Evolutionary conservation across 192 early-diverging fungal genomes (phyloP).

Genomic region (Coemansia sp.): DNA sequence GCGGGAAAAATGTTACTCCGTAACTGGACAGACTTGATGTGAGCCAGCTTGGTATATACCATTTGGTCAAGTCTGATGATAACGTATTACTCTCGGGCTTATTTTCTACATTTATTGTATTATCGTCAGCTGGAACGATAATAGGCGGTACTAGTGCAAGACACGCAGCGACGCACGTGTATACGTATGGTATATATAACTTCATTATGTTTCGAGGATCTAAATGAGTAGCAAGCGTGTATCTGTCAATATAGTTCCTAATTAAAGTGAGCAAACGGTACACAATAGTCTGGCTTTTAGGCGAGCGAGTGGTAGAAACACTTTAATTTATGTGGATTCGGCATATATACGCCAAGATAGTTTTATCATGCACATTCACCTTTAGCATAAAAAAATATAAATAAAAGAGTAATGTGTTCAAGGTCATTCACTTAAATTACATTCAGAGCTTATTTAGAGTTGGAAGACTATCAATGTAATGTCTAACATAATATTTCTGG

Average conservation of each 20-base stretch:
- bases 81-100: background rate
- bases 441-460: background rate
- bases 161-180: background rate
- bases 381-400: too few relatives aligned
- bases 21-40: constrained; percentile 12
- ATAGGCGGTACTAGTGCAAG: background rate
- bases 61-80: background rate
- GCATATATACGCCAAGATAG: background rate
- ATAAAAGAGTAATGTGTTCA: background rate
- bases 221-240: background rate
- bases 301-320: background rate
- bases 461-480: background rate
- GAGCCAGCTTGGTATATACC: constrained; percentile 8
- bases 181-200: background rate
- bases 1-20: constrained; percentile 30
- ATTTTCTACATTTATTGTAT: too few relatives aligned
- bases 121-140: background rate
- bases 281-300: background rate
- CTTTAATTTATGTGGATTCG: background rate
- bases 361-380: background rate
- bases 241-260: background rate
- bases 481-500: background rate
- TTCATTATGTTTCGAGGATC: background rate
- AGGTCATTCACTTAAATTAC: background rate
- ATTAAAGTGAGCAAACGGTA: background rate